These are phyloP conservation scores for Scutellaria baicalensis DNA, from an alignment of 257 asterid genomes.

Conservation along the genomic window DNA sequence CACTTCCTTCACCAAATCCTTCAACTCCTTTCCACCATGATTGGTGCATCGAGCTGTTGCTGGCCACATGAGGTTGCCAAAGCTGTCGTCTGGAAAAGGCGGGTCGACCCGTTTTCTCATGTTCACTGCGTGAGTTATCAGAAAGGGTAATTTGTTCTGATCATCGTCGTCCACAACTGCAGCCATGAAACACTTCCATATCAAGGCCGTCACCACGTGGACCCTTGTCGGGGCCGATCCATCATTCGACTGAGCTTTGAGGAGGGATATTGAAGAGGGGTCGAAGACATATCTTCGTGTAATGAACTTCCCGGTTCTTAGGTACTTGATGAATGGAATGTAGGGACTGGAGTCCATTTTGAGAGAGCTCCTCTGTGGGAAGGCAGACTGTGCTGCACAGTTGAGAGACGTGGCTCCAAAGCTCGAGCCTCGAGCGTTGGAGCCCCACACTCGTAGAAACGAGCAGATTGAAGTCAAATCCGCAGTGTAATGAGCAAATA, in stretches of 20 bases:
- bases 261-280: background rate
- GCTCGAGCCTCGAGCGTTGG: background rate
- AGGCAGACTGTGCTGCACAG: background rate
- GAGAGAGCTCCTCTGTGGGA: background rate
- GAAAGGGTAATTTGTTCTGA: background rate
- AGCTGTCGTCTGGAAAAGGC: background rate
- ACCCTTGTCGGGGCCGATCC: background rate
- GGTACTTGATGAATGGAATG: background rate
- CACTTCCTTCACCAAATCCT: background rate
- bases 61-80: constrained; percentile 17
- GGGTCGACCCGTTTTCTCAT: constrained; percentile 6
- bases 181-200: constrained; percentile 19
- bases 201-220: constrained; percentile 1
- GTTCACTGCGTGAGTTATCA: constrained; percentile 9
- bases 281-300: constrained; percentile 16
- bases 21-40: background rate
- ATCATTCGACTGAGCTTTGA: background rate
- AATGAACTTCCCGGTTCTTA: background rate
- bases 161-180: background rate
- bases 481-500: background rate
- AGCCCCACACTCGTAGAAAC: constrained; percentile 7
- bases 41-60: background rate
- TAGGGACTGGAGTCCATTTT: background rate
- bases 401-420: background rate
- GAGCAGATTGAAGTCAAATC: background rate